Evolutionary conservation across 768 basidiomycete species (phyloP).

Genomic region (Leccinum aurantiacum): DNA sequence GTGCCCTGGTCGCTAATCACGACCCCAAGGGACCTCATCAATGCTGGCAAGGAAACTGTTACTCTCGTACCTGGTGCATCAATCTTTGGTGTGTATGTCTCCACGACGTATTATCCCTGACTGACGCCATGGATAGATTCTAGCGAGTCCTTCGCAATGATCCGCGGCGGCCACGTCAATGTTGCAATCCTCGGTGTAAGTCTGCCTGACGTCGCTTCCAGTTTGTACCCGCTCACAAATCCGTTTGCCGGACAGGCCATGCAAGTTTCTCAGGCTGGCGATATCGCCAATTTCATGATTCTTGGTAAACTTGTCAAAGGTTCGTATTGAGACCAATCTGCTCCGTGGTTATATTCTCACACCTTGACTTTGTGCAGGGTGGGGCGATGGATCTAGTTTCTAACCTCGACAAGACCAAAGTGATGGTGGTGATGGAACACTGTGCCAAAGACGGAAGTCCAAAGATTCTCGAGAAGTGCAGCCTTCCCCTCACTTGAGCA

Average conservation of each 20-base stretch:
- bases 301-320: constrained; percentile 91
- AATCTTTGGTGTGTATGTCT: constrained; percentile 66
- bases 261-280: constrained; percentile 91
- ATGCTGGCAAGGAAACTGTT: constrained; percentile 93
- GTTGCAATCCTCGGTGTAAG: constrained; percentile 89
- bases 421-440: constrained; percentile 90
- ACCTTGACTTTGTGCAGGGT: constrained; percentile 47
- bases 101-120: neutral
- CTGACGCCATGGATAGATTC: constrained; percentile 50
- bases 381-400: constrained; percentile 97
- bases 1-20: constrained; percentile 3
- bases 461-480: constrained; percentile 82
- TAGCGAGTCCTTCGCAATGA: constrained; percentile 95
- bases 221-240: constrained; percentile 3
- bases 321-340: constrained; percentile 18
- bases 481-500: constrained; percentile 86
- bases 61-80: constrained; percentile 91
- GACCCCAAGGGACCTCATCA: constrained; percentile 74
- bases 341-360: constrained; percentile 11
- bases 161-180: constrained; percentile 93
- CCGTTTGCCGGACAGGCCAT: constrained; percentile 60
- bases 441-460: constrained; percentile 85
- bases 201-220: constrained; percentile 11
- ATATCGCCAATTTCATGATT: constrained; percentile 98
- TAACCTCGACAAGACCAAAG: constrained; percentile 93